Evolutionary conservation across 192 early-diverging fungal genomes (phyloP), one percentile per base, ranked within the genome.

Genomic region (Chytriomyces confervae): DNA sequence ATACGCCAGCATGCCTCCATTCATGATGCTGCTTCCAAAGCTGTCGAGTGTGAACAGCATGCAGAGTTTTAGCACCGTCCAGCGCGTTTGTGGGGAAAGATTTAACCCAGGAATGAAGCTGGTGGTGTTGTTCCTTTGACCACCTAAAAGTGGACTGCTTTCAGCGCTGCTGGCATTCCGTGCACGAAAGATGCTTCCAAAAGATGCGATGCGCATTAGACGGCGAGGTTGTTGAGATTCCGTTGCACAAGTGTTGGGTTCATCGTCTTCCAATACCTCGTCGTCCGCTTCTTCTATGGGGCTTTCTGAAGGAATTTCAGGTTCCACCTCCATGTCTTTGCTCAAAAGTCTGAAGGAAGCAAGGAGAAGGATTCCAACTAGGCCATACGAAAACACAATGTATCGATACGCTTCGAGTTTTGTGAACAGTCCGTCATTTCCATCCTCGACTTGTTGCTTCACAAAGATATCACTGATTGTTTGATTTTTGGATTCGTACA

Each of bases 1-100:
- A 44, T 77, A 77, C 5, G 80, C 75, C 3, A 81, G 61, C 75
- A 81, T 53, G 20, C 60, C 50, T 18, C 73, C 79, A 6, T 66
- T 77, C 79, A 76, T 67, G 8, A 80, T 65, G 36, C 65, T 68
- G 11, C 62, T 60, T 23, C 62, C 79, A 50, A 80, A 80, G 20
- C 45, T 24, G 48, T 80, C 79, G 11, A 80, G 50, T 10, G 75
- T 51, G 24, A 80, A 76, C 10, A 80, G 66, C 6, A 76, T 7
- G 46, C 64, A 81, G 7, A 81, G 60, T 13, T 62, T 49, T 24
- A 79, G 10, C 20, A 80, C 73, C 6, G 29, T 78, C 65, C 29
- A 49, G 11, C 69, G 50, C 20, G 64, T 63, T 5, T 69, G 61
- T 5, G 60, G 72, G 27, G 60, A 45, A 13, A 74, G 62, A 45